Conservation (phyloP, 192 early-diverging fungal genomes). For the Pecoramyces ruminantium region DNA sequence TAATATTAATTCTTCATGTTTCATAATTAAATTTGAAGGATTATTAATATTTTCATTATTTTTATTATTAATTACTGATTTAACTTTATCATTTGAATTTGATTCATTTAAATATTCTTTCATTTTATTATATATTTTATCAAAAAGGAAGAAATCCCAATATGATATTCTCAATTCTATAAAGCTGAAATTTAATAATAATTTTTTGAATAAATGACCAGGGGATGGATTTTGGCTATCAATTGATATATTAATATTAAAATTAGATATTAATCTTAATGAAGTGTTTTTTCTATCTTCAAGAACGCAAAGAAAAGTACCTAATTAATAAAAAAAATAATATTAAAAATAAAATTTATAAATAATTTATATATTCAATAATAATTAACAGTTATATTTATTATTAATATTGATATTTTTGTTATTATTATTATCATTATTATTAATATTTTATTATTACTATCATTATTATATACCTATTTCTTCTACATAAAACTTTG, state of each 20-base stretch:
- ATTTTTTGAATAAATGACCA: constrained; percentile 7
- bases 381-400: not conserved
- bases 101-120: constrained; percentile 25
- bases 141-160: not conserved
- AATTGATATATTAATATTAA: constrained; percentile 67
- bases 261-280: constrained; percentile 77
- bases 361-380: too few species aligned
- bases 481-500: constrained; percentile 56
- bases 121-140: not conserved
- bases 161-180: constrained; percentile 1
- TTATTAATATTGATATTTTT: not conserved
- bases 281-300: constrained; percentile 60
- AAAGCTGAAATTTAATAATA: not conserved
- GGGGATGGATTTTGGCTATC: constrained; percentile 48
- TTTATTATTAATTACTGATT: too few species aligned
- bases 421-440: too few species aligned
- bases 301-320: constrained; percentile 65
- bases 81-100: not conserved
- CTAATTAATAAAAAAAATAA: not conserved
- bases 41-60: too few species aligned
- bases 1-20: constrained; percentile 21
- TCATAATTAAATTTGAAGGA: constrained; percentile 8
- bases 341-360: too few species aligned
- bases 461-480: constrained; percentile 31
- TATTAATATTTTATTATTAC: too few species aligned